phyloP scores from a whole-genome alignment of 1,139 yeast genomes.

The Nakaseomyces uthaithaninus region DNA sequence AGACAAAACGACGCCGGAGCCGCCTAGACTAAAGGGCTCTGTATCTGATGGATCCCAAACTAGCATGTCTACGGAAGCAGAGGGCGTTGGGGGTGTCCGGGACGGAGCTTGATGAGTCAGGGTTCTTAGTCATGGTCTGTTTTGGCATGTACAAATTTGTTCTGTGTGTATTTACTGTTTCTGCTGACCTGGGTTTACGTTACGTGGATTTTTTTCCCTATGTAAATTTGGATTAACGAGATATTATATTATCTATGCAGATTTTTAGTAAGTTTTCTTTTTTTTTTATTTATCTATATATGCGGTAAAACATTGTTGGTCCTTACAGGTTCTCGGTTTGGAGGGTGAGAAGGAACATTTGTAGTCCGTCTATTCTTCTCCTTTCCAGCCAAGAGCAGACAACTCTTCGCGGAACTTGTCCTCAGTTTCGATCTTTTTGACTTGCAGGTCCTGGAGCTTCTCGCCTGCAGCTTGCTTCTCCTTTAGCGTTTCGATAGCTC shows the following conservation, averaged over 20 bases:
- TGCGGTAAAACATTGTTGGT: not conserved
- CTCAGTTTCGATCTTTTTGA: slow-evolving; percentile 82
- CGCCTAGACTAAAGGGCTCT: no score
- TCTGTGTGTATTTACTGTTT: no score
- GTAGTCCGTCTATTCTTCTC: slow-evolving; percentile 11
- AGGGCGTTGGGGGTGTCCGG: no score
- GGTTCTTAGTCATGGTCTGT: no score
- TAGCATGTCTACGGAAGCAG: no score
- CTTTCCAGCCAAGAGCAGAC: slow-evolving; percentile 62
- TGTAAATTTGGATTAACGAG: not conserved
- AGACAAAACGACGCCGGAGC: no score
- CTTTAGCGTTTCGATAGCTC: slow-evolving; percentile 88
- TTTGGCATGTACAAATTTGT: no score
- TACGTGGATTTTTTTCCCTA: no score
- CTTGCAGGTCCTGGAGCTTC: slow-evolving; percentile 83
- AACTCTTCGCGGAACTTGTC: slow-evolving; percentile 68
- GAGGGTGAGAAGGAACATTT: not conserved
- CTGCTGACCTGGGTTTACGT: no score
- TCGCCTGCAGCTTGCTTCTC: slow-evolving; percentile 80
- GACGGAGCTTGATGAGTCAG: no score
- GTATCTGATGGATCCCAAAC: no score
- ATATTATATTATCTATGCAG: not conserved
- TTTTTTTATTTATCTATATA: not conserved
- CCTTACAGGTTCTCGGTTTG: slow-evolving; percentile 1
- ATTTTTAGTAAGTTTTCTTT: not conserved